Evolutionary conservation across 2,329 filamentous ascomycete species (phyloP).

Genomic region (Fusarium oligoseptatum): DNA sequence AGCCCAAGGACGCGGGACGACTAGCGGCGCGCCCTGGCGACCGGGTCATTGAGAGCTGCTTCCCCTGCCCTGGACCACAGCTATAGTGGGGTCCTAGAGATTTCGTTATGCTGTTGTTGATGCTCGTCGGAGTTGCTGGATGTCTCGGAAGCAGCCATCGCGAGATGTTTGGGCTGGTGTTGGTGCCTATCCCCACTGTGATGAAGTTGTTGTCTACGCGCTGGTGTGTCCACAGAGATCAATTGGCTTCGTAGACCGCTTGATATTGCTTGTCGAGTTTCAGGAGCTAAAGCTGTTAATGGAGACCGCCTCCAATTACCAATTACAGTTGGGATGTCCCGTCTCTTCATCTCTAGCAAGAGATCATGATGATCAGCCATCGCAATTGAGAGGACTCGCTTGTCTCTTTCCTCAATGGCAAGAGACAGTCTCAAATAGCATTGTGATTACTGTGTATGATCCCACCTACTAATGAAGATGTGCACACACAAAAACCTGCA

Average conservation of each 20-base stretch:
- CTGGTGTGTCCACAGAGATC: background rate
- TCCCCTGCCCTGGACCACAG: background rate
- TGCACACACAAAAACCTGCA: slow-evolving; percentile 22
- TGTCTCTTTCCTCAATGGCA: slow-evolving; percentile 24
- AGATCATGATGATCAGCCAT: slow-evolving; percentile 26
- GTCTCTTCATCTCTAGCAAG: background rate
- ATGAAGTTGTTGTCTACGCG: slow-evolving; percentile 4
- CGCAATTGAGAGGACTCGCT: background rate
- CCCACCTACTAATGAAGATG: slow-evolving; percentile 5
- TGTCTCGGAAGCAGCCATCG: background rate
- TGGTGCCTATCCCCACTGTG: slow-evolving; percentile 3
- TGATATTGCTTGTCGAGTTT: background rate
- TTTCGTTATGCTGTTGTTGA: background rate
- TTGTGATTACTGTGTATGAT: slow-evolving; percentile 6
- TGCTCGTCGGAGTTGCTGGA: background rate
- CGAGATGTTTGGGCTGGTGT: slow-evolving; percentile 20
- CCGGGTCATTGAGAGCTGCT: background rate
- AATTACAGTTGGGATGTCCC: background rate
- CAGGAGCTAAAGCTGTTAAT: background rate
- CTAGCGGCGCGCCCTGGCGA: slow-evolving; percentile 15
- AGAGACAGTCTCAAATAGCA: background rate
- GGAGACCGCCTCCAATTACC: background rate
- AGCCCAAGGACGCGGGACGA: background rate
- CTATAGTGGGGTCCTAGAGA: background rate
- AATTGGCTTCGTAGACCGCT: background rate